A percentile compares a stretch with the other conserved stretches of the same genome.
phyloP scores from a whole-genome alignment of 2,329 filamentous ascomycete species.

The Fusarium praegraminearum region DNA sequence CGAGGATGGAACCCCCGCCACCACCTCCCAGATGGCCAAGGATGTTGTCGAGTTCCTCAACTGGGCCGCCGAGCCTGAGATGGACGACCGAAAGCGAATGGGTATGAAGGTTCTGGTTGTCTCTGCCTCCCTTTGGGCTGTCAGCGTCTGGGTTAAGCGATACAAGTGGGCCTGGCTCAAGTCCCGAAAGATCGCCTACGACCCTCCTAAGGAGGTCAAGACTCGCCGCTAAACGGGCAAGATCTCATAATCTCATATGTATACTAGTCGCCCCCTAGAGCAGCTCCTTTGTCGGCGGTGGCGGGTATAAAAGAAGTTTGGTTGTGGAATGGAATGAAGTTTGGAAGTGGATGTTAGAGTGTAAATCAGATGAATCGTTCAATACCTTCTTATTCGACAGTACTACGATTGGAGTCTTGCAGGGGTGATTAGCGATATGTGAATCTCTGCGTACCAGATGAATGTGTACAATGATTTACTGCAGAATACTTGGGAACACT shows the following conservation, averaged over 20 bases:
- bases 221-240: conserved; percentile 60
- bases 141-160: conserved; percentile 98
- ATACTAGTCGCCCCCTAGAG: conserved; percentile 59
- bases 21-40: conserved; percentile 99
- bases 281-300: conserved; percentile 59
- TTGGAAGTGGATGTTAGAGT: conserved; percentile 56
- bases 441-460: conserved; percentile 1
- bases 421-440: conserved; percentile 12
- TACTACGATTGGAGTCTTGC: conserved; percentile 21
- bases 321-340: conserved; percentile 49
- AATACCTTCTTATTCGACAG: conserved; percentile 52
- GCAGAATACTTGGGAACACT: not conserved
- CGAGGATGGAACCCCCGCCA: conserved; percentile 93
- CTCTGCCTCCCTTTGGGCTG: conserved; percentile 79
- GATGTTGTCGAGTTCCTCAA: conserved; percentile 99
- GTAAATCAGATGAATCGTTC: conserved; percentile 63
- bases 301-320: conserved; percentile 55
- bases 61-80: conserved; percentile 98
- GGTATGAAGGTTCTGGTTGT: conserved; percentile 94
- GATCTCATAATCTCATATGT: conserved; percentile 53
- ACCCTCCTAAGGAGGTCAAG: conserved; percentile 73
- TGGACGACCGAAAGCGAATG: conserved; percentile 99
- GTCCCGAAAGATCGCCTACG: conserved; percentile 92
- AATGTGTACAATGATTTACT: not conserved
- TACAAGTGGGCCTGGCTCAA: conserved; percentile 99